These are phyloP conservation scores for Fusarium coicis DNA, from an alignment of 2,329 filamentous ascomycete genomes.

Conservation along the genomic window DNA sequence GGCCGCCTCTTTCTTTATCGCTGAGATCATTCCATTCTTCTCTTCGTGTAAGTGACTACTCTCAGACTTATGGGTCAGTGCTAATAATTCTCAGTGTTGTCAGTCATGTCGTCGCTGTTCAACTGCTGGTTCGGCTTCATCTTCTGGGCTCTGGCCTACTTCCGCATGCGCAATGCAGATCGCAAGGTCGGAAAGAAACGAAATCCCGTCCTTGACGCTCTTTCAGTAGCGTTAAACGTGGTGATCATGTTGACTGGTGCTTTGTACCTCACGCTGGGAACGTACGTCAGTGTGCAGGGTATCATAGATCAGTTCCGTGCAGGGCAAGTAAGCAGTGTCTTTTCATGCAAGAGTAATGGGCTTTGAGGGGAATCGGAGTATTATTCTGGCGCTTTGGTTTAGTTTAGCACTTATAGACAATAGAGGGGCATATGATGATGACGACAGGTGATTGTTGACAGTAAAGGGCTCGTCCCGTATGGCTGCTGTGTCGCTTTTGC, in stretches of 20 bases:
- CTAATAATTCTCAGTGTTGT: conserved; percentile 59
- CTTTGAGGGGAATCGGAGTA: conserved; percentile 51
- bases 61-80: accelerated
- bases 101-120: conserved; percentile 84
- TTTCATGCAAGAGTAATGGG: conserved; percentile 79
- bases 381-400: neutral
- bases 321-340: conserved; percentile 74
- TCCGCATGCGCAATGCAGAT: conserved; percentile 77
- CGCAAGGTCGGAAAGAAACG: conserved; percentile 61
- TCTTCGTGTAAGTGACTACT: conserved; percentile 66
- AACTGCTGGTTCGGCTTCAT: conserved; percentile 96
- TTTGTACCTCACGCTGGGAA: conserved; percentile 83
- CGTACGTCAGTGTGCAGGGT: conserved; percentile 79
- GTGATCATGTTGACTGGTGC: conserved; percentile 78
- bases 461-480: neutral
- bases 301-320: conserved; percentile 79
- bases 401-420: neutral
- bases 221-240: conserved; percentile 74
- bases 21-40: conserved; percentile 94
- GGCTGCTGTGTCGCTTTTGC: neutral
- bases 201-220: conserved; percentile 59
- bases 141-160: conserved; percentile 87
- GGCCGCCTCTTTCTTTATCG: conserved; percentile 86
- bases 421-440: neutral
- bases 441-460: neutral